phyloP scores from a whole-genome alignment of 352 stramenopile genomes.

The Phytopythium montanum region DNA sequence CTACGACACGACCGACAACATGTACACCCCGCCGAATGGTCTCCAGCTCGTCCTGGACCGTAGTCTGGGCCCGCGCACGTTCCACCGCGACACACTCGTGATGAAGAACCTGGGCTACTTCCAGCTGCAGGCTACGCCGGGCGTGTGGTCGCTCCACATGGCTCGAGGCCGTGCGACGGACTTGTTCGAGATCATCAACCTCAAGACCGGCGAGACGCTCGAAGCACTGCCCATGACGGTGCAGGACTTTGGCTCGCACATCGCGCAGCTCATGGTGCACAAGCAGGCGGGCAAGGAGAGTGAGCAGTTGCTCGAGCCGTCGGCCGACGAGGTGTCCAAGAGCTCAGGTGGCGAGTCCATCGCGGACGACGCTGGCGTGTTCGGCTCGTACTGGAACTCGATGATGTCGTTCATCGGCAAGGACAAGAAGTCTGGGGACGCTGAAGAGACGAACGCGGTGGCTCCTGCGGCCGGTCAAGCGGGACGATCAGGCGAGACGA shows the following conservation, averaged over 20 bases:
- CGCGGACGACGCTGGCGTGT: constrained; percentile 38
- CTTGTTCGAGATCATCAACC: constrained; percentile 75
- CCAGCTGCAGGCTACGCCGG: constrained; percentile 96
- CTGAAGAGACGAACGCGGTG: constrained; percentile 11
- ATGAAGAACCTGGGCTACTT: constrained; percentile 99
- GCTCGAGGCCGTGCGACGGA: constrained; percentile 71
- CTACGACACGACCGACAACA: constrained; percentile 76
- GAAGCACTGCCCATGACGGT: constrained; percentile 47
- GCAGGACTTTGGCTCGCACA: constrained; percentile 85
- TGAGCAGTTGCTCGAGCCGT: constrained; percentile 46
- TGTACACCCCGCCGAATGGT: constrained; percentile 83
- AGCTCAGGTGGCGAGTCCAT: constrained; percentile 30
- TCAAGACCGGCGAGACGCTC: constrained; percentile 31
- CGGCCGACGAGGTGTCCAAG: constrained; percentile 15
- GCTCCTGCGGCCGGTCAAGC: constrained; percentile 8
- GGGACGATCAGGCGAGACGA: constrained; percentile 84
- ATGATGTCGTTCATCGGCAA: constrained; percentile 70
- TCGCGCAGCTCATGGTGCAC: constrained; percentile 89
- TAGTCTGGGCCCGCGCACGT: constrained; percentile 40
- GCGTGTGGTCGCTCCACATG: constrained; percentile 93
- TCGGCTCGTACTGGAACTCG: constrained; percentile 71
- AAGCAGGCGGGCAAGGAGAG: constrained; percentile 90
- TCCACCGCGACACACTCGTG: constrained; percentile 95
- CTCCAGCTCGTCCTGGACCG: constrained; percentile 90
- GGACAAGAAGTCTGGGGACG: constrained; percentile 16